Percentiles rank a stretch among this genome's conserved stretches.
Evolutionary conservation across 805 yeast species (phyloP).

Genomic region (Saturnispora sanitii): DNA sequence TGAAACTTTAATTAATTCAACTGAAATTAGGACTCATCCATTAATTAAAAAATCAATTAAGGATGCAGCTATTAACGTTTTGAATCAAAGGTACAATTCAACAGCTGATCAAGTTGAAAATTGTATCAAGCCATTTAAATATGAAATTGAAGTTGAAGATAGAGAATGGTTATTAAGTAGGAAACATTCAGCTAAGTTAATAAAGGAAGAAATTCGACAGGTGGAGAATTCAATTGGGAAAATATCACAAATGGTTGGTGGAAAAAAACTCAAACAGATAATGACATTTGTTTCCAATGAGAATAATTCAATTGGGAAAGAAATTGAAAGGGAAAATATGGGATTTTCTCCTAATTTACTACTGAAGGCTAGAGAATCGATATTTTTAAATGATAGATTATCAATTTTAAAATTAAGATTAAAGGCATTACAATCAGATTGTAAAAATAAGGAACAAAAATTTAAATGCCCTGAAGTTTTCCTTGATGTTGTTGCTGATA

Average conservation of each 20-base stretch:
- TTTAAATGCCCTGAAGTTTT: constrained; percentile 93
- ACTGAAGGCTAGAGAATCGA: constrained; percentile 73
- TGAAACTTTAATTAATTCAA: constrained; percentile 57
- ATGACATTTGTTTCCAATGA: constrained; percentile 57
- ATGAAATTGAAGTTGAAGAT: constrained; percentile 93
- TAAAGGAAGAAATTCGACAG: constrained; percentile 80
- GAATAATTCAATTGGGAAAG: constrained; percentile 26
- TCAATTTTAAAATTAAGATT: constrained; percentile 64
- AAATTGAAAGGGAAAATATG: constrained; percentile 55
- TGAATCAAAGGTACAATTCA: constrained; percentile 69
- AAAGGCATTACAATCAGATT: constrained; percentile 64
- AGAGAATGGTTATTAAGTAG: constrained; percentile 83
- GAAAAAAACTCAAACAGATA: constrained; percentile 74
- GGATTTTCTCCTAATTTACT: constrained; percentile 76
- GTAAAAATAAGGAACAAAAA: constrained; percentile 70
- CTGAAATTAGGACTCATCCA: constrained; percentile 80
- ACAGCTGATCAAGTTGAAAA: constrained; percentile 98
- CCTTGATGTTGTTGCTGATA: constrained; percentile 84
- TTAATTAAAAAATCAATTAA: constrained; percentile 69
- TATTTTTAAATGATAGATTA: constrained; percentile 66
- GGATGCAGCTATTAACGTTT: constrained; percentile 75
- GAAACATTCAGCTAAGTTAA: constrained; percentile 61
- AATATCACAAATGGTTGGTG: constrained; percentile 67
- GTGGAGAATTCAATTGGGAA: constrained; percentile 54
- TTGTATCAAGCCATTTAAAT: constrained; percentile 95